These are phyloP conservation scores for Phyllosticta citribraziliensis DNA, from an alignment of 2,329 filamentous ascomycete species.

Conservation along the genomic window DNA sequence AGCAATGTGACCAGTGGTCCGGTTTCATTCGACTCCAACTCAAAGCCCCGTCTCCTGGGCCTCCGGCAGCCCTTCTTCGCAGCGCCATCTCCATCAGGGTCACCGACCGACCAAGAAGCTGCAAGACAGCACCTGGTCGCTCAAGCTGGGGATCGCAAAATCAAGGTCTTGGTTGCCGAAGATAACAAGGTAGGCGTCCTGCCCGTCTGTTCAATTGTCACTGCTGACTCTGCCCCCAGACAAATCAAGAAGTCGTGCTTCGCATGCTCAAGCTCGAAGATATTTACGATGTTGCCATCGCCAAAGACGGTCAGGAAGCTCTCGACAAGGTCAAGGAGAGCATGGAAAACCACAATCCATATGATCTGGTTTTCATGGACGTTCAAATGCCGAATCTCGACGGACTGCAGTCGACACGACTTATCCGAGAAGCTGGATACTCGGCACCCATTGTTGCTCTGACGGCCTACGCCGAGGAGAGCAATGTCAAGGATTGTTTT, in stretches of 20 bases:
- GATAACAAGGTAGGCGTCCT: conserved; percentile 43
- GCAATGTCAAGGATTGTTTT: conserved; percentile 65
- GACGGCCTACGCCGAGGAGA: conserved; percentile 84
- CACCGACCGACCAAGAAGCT: conserved; percentile 52
- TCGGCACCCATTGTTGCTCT: conserved; percentile 80
- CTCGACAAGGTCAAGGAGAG: conserved; percentile 75
- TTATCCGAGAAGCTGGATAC: conserved; percentile 82
- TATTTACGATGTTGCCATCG: conserved; percentile 80
- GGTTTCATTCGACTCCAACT: conserved; percentile 46
- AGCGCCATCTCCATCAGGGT: conserved; percentile 36
- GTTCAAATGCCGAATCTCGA: conserved; percentile 93
- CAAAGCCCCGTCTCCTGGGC: conserved; percentile 70
- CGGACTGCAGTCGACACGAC: conserved; percentile 72
- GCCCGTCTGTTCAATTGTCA: conserved; percentile 27
- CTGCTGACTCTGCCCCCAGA: conserved; percentile 12
- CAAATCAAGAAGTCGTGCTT: conserved; percentile 38
- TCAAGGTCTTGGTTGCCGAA: conserved; percentile 80
- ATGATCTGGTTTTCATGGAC: conserved; percentile 93
- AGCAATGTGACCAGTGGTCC: conserved; percentile 19
- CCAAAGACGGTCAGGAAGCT: conserved; percentile 66
- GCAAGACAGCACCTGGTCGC: conserved; percentile 58
- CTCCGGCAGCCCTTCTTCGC: conserved; percentile 76
- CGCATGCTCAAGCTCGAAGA: conserved; percentile 66
- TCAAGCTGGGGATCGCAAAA: conserved; percentile 51
- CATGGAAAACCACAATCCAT: conserved; percentile 62